Conservation (phyloP, 805 yeast genomes). For the Clavispora asparagi region DNA sequence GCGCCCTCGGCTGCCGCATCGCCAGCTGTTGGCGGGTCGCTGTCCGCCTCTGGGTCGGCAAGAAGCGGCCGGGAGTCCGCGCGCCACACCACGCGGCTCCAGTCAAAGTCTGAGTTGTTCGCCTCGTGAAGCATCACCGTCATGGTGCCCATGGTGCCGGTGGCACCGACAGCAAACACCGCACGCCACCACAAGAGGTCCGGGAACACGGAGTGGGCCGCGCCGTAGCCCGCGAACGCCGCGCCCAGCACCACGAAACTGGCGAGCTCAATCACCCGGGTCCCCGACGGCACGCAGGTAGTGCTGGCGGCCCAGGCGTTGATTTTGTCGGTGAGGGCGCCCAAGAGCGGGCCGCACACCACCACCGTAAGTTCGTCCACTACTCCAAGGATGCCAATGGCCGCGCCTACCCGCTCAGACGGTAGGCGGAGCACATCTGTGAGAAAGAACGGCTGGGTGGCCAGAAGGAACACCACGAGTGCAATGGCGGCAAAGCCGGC, state of each 20-base stretch:
- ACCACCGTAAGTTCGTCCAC: constrained; percentile 58
- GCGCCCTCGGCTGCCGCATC: no score
- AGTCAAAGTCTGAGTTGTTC: constrained; percentile 38
- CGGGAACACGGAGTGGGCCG: constrained; percentile 39
- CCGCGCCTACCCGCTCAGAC: constrained; percentile 24
- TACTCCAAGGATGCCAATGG: constrained; percentile 37
- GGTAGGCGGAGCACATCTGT: constrained; percentile 25
- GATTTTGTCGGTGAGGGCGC: constrained; percentile 56
- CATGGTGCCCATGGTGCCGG: constrained; percentile 50
- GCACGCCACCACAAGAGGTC: constrained; percentile 45
- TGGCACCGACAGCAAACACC: constrained; percentile 59
- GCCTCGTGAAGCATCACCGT: constrained; percentile 57
- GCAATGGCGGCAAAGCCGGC: constrained; percentile 37
- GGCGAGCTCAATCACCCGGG: constrained; percentile 44
- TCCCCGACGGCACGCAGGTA: constrained; percentile 32
- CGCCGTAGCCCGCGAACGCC: constrained; percentile 43
- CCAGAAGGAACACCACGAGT: constrained; percentile 32
- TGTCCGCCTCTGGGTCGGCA: no score
- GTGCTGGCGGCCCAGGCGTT: constrained; percentile 13
- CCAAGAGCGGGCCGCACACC: constrained; percentile 53
- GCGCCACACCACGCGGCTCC: constrained; percentile 25
- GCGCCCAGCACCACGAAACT: constrained; percentile 47
- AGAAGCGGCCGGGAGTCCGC: background rate
- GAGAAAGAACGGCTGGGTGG: constrained; percentile 38
- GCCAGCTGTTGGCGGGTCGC: no score